phyloP scores from a whole-genome alignment of 176 grass and related monocot species.

The Carex kokanica region DNA sequence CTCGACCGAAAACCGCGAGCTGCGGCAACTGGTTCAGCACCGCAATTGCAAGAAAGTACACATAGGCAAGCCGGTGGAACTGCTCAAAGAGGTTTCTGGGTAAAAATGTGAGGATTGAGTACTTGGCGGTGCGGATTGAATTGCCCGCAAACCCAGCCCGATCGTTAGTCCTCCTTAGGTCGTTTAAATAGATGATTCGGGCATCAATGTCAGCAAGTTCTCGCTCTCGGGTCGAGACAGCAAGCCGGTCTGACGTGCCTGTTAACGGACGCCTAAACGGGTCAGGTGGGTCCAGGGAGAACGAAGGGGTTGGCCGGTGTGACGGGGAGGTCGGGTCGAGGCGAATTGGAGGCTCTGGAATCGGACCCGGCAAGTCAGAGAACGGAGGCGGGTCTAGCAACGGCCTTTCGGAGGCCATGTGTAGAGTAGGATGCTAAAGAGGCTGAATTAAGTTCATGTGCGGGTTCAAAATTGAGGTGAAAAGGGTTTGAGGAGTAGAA shows the following conservation, averaged over 20 bases:
- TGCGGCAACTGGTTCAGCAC: slow-evolving; percentile 87
- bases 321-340: slow-evolving; percentile 7
- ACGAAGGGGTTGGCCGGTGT: neutral
- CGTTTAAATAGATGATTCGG: slow-evolving; percentile 45
- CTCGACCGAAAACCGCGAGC: slow-evolving; percentile 69
- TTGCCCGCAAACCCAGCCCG: slow-evolving; percentile 42
- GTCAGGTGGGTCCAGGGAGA: slow-evolving; percentile 31
- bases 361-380: slow-evolving; percentile 35
- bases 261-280: slow-evolving; percentile 28
- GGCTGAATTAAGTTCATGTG: neutral
- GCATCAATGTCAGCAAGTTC: slow-evolving; percentile 47
- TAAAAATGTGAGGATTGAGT: slow-evolving; percentile 66
- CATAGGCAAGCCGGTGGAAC: slow-evolving; percentile 80
- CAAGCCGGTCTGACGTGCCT: slow-evolving; percentile 21
- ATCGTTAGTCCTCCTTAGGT: slow-evolving; percentile 23
- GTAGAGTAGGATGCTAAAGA: neutral
- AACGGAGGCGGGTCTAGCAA: slow-evolving; percentile 27
- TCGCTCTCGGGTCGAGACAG: slow-evolving; percentile 19
- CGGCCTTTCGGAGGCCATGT: slow-evolving; percentile 45
- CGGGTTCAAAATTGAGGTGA: slow-evolving; percentile 9
- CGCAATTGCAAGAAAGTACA: slow-evolving; percentile 86
- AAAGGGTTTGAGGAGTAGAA: neutral
- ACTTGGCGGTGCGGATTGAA: slow-evolving; percentile 61
- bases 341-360: slow-evolving; percentile 44
- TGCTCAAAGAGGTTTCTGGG: slow-evolving; percentile 92